Evolutionary conservation across 148 eudicot genomes (phyloP).

Genomic region (Euryodendron excelsum): DNA sequence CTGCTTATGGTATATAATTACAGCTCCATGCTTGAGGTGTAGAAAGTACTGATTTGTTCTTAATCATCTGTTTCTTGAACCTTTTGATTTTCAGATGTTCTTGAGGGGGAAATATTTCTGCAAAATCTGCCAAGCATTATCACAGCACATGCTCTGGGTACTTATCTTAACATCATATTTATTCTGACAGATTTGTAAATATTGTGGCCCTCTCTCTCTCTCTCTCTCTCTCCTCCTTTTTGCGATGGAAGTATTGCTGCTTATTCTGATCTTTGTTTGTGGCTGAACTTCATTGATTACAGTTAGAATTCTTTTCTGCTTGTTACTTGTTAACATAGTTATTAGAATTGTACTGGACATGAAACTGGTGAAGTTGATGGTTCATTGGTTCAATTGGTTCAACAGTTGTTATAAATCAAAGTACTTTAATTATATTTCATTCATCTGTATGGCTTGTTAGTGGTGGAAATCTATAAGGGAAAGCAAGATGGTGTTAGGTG

Average conservation of each 20-base stretch:
- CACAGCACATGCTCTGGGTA: slow-evolving; percentile 76
- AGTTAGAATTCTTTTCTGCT: neutral
- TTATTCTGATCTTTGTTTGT: neutral
- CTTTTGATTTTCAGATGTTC: slow-evolving; percentile 50
- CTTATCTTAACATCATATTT: neutral
- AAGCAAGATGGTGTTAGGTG: too few relatives aligned
- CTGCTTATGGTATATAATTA: neutral
- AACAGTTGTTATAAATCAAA: too few relatives aligned
- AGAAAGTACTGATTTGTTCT: neutral
- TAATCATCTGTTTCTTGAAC: neutral
- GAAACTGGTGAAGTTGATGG: too few relatives aligned
- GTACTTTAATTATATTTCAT: too few relatives aligned
- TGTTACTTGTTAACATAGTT: neutral
- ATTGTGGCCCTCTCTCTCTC: neutral
- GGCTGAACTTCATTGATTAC: neutral
- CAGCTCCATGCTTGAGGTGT: neutral
- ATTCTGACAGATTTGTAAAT: neutral
- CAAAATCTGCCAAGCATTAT: slow-evolving; percentile 96
- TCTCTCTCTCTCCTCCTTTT: neutral
- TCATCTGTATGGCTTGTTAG: too few relatives aligned
- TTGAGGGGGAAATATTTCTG: slow-evolving; percentile 92
- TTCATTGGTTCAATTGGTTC: too few relatives aligned
- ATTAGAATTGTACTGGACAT: too few relatives aligned
- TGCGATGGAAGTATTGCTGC: neutral
- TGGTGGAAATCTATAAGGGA: too few relatives aligned